Evolutionary conservation across 345 rosid species (phyloP), one percentile per base, ranked within the genome.

Genomic region (Populus euphratica): DNA sequence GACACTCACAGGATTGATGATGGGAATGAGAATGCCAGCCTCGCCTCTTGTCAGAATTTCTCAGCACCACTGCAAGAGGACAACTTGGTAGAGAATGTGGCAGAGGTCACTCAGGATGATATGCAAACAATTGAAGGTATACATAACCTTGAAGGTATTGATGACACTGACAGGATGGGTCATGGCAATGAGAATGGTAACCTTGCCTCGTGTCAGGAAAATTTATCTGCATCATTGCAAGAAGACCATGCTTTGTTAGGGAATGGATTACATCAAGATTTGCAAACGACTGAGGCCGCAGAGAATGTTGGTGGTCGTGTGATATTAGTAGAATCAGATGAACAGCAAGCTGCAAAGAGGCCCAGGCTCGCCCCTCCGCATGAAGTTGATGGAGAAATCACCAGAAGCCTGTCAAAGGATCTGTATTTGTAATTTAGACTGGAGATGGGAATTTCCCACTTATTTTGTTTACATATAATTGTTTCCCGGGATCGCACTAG

Each of bases 341-440:
- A 83, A 77, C 76, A 86, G 69, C 87, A 80, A 81, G 85, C 85
- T 81, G 83, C 91, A 14, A 94, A 94, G 83, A 86, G 93, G 82
- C 86, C 77, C 31, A 83, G 88, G 79, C 80, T 91, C 44, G 65
- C 83, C 14, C 73, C 84, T 36, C 62, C 77, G 8, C 38, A 8
- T 21, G 91, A 85, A 77, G 84, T 68, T 29, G 85, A 82, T 5
- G 72, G 62, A 73, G 82, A 70, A 52, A 18, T 43, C 8, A 20
- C 12, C 5, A 81, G 73, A 70, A 68, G 70, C 80, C 56, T n/a
- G 75, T 77, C 81, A 1, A 71, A 81, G 73, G 88, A 83, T 78
- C 74, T 78, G 76, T 82, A 61, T 70, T 68, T 78, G 79, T 83
- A 72, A 77, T 61, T 35, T 44, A 54, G 71, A n/a, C 10, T 33